Conservation (phyloP, 371 early-diverging fungal species). For the Mortierella sp. region DNA sequence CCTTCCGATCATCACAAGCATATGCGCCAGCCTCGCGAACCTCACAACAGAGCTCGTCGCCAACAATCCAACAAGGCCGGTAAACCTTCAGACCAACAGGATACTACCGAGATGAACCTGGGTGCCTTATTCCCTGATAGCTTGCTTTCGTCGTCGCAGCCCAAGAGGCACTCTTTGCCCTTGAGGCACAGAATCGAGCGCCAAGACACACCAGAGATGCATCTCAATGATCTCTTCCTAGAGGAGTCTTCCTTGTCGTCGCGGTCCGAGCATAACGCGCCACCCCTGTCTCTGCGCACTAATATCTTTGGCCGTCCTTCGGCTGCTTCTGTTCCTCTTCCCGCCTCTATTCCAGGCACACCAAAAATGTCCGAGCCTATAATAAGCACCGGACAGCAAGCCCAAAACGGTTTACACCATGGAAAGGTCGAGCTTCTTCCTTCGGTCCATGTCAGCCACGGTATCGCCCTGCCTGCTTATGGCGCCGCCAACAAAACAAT, state of each 20-base stretch:
- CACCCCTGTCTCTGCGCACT: not conserved
- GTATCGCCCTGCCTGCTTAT: not conserved
- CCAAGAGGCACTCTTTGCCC: not conserved
- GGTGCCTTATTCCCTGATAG: not conserved
- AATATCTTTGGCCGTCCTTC: not conserved
- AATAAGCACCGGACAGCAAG: not conserved
- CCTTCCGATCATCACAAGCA: not conserved
- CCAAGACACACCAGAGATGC: not conserved
- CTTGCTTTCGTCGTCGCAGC: not conserved
- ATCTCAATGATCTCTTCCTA: not conserved
- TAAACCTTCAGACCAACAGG: not conserved
- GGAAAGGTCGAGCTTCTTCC: not conserved
- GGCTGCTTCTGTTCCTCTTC: not conserved
- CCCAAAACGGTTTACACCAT: not conserved
- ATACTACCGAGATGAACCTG: constrained; percentile 14
- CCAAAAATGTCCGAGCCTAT: not conserved
- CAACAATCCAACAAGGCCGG: not conserved
- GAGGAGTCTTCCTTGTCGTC: not conserved
- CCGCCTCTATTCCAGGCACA: not conserved
- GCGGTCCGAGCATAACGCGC: not conserved
- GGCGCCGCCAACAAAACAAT: not conserved
- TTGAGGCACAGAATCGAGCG: too few species aligned
- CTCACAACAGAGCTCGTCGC: not conserved
- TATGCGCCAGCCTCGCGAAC: not conserved
- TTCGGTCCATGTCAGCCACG: not conserved